Conservation (phyloP, 306 rosid genomes). For the Hylodesmum podocarpum region DNA sequence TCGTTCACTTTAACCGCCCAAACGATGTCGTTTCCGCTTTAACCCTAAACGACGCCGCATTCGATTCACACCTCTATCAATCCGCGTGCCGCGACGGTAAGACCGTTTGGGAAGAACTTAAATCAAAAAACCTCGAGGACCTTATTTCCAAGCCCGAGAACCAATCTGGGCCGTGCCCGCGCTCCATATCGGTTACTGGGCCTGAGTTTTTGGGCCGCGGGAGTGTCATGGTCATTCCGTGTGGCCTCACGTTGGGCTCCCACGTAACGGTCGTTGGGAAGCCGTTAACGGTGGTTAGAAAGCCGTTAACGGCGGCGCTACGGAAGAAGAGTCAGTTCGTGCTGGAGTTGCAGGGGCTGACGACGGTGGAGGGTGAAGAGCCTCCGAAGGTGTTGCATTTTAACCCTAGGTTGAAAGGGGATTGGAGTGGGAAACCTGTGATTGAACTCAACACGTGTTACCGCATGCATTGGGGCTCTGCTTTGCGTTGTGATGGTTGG, state of each 20-base stretch:
- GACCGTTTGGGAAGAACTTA: slow-evolving; percentile 55
- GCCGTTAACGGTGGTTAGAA: slow-evolving; percentile 69
- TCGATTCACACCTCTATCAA: slow-evolving; percentile 56
- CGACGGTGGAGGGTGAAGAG: slow-evolving; percentile 82
- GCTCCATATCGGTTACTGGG: slow-evolving; percentile 61
- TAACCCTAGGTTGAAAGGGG: slow-evolving; percentile 88
- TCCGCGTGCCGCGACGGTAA: slow-evolving; percentile 60
- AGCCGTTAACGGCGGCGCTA: slow-evolving; percentile 51
- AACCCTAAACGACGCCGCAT: slow-evolving; percentile 46
- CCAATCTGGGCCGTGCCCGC: slow-evolving; percentile 51
- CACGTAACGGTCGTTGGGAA: slow-evolving; percentile 74
- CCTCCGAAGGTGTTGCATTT: slow-evolving; percentile 91
- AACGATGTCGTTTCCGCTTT: slow-evolving; percentile 51
- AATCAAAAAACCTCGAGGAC: slow-evolving; percentile 37
- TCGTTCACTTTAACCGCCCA: background rate
- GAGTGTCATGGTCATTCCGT: slow-evolving; percentile 66
- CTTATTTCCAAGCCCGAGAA: slow-evolving; percentile 24
- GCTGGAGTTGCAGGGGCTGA: slow-evolving; percentile 88
- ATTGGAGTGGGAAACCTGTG: slow-evolving; percentile 91
- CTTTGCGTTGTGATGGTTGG: slow-evolving; percentile 91
- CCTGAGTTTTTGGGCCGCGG: slow-evolving; percentile 47
- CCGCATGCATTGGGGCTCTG: slow-evolving; percentile 93
- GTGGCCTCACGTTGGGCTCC: slow-evolving; percentile 91
- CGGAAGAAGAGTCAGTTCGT: slow-evolving; percentile 61
- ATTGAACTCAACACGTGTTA: slow-evolving; percentile 91